Conservation (phyloP, 179 eudicot species). For the Nepenthes alata region DNA sequence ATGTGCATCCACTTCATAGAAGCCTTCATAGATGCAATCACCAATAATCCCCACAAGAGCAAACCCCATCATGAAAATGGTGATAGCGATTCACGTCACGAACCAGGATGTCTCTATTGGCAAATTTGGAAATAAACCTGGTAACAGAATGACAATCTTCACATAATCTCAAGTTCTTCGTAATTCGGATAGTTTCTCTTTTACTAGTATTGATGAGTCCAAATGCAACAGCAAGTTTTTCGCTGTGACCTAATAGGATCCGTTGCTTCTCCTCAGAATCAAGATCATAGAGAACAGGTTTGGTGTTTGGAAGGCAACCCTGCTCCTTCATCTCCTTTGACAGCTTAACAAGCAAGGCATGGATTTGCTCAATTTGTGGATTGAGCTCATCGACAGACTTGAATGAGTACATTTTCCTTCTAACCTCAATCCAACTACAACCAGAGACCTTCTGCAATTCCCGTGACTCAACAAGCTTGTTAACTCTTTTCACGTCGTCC, state of each 20-base stretch:
- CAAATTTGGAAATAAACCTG: constrained; percentile 62
- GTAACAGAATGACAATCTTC: constrained; percentile 91
- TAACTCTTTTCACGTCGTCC: constrained; percentile 48
- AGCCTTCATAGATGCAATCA: constrained; percentile 11
- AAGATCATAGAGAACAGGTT: constrained; percentile 60
- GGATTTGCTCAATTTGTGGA: constrained; percentile 48
- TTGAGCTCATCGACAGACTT: constrained; percentile 56
- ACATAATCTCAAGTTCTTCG: constrained; percentile 84
- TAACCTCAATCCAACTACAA: constrained; percentile 54
- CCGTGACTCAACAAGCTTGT: constrained; percentile 30
- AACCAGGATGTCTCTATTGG: constrained; percentile 68
- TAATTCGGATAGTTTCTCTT: constrained; percentile 64
- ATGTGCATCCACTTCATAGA: not conserved
- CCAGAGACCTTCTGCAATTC: constrained; percentile 51
- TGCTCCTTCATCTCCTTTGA: constrained; percentile 45
- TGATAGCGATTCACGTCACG: constrained; percentile 86
- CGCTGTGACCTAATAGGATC: constrained; percentile 81
- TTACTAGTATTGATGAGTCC: constrained; percentile 66
- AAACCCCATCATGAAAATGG: constrained; percentile 74
- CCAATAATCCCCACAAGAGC: constrained; percentile 95
- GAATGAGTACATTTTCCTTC: constrained; percentile 35
- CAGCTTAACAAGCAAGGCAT: constrained; percentile 41
- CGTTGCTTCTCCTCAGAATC: constrained; percentile 64
- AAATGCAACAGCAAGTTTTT: constrained; percentile 79
- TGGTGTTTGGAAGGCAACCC: constrained; percentile 46